Evolutionary conservation across 345 rosid genomes (phyloP), one percentile per base, ranked within the genome.

Genomic region (Ceriops decandra): DNA sequence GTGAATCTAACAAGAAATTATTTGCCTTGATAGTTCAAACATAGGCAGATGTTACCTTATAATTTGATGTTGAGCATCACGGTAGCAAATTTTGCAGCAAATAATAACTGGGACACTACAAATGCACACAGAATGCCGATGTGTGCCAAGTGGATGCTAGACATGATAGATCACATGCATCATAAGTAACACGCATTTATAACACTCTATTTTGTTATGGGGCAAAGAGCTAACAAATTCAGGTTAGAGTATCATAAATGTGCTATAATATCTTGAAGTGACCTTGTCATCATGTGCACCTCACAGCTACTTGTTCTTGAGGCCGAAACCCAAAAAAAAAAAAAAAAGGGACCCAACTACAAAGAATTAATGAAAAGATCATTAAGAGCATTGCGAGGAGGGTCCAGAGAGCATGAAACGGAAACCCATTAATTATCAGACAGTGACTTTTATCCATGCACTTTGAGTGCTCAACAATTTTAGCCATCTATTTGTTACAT

Each of bases 361-460:
- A 16, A 67, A 26, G 42, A 67, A 57, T 21, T n/a, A 17, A 56
- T 17, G 49, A 19, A 35, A 52, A 31, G 27, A 17, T 5, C 8
- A 32, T 6, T 32, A 22, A 28, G 52, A 2, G 33, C 28, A n/a
- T 10, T 27, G 17, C 2, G 1, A 54, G 1, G 61, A 19, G 19
- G 20, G 28, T 6, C 10, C 42, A 42, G 16, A 56, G 1, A n/a
- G 35, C 42, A 74, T 58, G 58, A 52, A 42, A 64, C 11, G 60
- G 62, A 27, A 64, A 51, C 1, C 16, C 42, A 32, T 56, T 30
- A 68, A 68, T 52, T 16, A 16, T 0, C 10, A 69, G 73, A 69
- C 3, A 9, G 70, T 17, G 70, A 74, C 70, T 19, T 49, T 27
- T 52, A 64, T 51, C 73, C 61, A 69, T 49, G 56, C 53, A 64